These are phyloP conservation scores for Penstemon eatonii DNA, from an alignment of 257 asterid genomes.

Conservation along the genomic window DNA sequence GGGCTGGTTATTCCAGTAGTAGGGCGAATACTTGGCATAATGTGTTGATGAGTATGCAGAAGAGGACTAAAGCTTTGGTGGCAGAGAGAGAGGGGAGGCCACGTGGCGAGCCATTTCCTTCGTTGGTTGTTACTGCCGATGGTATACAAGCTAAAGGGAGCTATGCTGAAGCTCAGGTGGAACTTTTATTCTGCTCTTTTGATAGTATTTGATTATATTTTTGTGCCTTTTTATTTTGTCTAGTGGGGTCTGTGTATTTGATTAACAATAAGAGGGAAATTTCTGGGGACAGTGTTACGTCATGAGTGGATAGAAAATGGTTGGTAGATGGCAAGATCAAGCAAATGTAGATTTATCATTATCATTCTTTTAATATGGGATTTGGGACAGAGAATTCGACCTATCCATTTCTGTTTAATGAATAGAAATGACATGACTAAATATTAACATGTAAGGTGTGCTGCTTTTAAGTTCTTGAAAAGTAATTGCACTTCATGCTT, in stretches of 20 bases:
- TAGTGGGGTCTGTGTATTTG: conserved; percentile 28
- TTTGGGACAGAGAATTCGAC: background rate
- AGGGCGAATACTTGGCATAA: conserved; percentile 94
- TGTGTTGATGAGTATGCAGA: conserved; percentile 89
- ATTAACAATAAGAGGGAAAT: background rate
- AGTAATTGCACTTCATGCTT: background rate
- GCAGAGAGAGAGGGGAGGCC: conserved; percentile 65
- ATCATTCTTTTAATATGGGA: background rate
- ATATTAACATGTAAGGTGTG: background rate
- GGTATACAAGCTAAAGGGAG: conserved; percentile 83
- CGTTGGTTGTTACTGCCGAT: conserved; percentile 60
- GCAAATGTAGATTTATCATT: background rate
- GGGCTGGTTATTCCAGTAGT: conserved; percentile 41
- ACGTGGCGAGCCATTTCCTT: conserved; percentile 62
- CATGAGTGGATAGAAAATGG: background rate
- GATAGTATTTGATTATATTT: conserved; percentile 4
- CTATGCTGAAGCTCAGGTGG: conserved; percentile 93
- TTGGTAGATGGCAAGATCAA: conserved; percentile 12
- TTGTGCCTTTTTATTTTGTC: background rate
- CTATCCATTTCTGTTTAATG: too few species aligned
- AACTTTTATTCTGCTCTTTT: background rate
- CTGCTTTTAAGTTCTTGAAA: background rate
- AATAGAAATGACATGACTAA: too few species aligned
- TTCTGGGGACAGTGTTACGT: conserved; percentile 7
- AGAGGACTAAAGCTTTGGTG: conserved; percentile 66